phyloP scores from a whole-genome alignment of 139 green algal species.

The Raphidocelis subcapitata region DNA sequence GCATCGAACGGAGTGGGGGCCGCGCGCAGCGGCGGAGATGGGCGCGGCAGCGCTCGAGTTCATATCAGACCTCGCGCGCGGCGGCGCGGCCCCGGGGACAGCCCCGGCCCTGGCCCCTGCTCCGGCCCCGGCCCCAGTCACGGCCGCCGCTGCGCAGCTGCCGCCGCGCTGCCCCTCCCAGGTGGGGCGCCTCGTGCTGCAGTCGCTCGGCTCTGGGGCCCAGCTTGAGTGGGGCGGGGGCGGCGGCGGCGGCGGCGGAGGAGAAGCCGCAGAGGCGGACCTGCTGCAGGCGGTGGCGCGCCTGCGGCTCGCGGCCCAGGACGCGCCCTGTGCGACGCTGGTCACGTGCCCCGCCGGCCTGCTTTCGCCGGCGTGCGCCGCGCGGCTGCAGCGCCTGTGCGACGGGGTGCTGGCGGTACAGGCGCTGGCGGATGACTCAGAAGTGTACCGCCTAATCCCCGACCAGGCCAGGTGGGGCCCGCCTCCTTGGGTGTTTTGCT shows the following conservation, averaged over 20 bases:
- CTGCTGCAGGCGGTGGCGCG: slow-evolving; percentile 11
- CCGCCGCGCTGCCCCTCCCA: not conserved
- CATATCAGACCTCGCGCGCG: not conserved
- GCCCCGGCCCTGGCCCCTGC: not conserved
- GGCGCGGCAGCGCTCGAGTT: slow-evolving; percentile 1
- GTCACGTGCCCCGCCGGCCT: slow-evolving; percentile 47
- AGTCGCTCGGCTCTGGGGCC: slow-evolving; percentile 55
- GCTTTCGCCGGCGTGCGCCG: slow-evolving; percentile 14
- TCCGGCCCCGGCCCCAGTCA: not conserved
- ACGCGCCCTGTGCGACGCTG: slow-evolving; percentile 34
- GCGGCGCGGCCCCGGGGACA: slow-evolving; percentile 3
- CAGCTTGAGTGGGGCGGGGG: not conserved
- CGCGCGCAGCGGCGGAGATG: not conserved
- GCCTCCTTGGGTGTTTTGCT: not conserved
- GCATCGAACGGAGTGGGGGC: slow-evolving; percentile 12
- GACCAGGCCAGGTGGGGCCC: slow-evolving; percentile 51
- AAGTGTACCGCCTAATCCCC: slow-evolving; percentile 53
- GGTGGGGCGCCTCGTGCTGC: slow-evolving; percentile 53
- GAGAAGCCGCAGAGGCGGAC: not conserved
- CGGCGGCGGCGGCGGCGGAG: not conserved
- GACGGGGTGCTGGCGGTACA: slow-evolving; percentile 65
- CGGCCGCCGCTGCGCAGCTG: not conserved
- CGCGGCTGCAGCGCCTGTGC: slow-evolving; percentile 54
- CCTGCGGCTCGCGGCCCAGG: slow-evolving; percentile 31
- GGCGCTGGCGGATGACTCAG: slow-evolving; percentile 54